Evolutionary conservation across 2,329 filamentous ascomycete genomes (phyloP).

Genomic region (Beauveria sp.): DNA sequence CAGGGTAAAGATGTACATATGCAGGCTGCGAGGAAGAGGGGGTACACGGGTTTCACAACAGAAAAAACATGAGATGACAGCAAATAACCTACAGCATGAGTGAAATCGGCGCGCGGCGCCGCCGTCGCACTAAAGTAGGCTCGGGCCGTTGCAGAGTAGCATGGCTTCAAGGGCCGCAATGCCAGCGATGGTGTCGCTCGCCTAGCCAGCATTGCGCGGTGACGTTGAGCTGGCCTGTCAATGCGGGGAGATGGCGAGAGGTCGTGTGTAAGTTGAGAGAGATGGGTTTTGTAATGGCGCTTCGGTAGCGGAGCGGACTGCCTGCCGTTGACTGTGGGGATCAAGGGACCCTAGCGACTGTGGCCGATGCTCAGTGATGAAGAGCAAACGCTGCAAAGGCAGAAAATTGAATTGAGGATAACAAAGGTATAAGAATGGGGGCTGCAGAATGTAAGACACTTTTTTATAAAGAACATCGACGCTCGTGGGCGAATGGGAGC

Average conservation of each 20-base stretch:
- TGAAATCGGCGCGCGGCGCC: constrained; percentile 32
- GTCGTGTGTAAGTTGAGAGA: constrained; percentile 2
- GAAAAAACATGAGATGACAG: neutral
- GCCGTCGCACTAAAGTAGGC: constrained; percentile 29
- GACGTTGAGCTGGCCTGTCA: neutral
- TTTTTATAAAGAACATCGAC: neutral
- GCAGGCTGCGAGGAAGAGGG: neutral
- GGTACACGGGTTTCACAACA: neutral
- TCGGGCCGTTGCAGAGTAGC: constrained; percentile 12
- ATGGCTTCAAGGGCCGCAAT: neutral
- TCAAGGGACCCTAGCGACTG: neutral
- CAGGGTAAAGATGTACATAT: neutral
- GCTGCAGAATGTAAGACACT: neutral
- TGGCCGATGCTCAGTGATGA: neutral
- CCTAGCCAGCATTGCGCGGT: neutral
- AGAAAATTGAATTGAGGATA: neutral
- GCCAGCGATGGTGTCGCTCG: neutral
- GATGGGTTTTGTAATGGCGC: neutral
- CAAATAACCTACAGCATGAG: constrained; percentile 32
- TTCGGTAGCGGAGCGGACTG: neutral
- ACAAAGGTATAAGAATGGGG: no score
- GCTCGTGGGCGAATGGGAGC: neutral
- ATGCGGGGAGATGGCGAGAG: neutral
- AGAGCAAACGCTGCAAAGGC: neutral
- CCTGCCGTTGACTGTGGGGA: neutral